Percentiles rank a stretch among this genome's conserved stretches.
phyloP scores from a whole-genome alignment of 2,329 filamentous ascomycete species.

The Fulvia fulva region DNA sequence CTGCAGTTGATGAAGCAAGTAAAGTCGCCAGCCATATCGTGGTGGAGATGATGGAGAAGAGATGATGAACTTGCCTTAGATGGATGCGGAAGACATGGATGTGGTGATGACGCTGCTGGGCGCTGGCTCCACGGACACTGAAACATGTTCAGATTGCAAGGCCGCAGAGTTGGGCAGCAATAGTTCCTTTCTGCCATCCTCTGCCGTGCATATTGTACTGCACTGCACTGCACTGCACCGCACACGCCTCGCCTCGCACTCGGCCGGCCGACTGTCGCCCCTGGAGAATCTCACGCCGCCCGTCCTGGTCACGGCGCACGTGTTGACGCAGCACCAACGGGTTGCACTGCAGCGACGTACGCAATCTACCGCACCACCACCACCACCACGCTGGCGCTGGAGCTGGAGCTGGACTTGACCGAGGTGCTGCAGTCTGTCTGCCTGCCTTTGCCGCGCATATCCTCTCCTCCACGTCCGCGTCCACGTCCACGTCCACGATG shows the following conservation, averaged over 20 bases:
- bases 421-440: too few relatives aligned
- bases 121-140: background rate
- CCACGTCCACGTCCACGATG: constrained; percentile 57
- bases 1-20: constrained; percentile 46
- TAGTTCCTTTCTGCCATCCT: background rate
- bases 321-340: background rate
- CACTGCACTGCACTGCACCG: background rate
- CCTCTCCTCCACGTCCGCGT: background rate
- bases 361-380: background rate
- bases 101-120: background rate
- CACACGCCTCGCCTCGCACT: too few relatives aligned
- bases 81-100: background rate
- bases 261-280: background rate
- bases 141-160: background rate
- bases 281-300: too few relatives aligned
- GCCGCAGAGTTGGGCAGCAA: background rate
- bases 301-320: background rate
- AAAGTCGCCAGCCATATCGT: constrained; percentile 35
- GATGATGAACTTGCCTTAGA: background rate
- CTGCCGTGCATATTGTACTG: background rate
- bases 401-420: background rate
- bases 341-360: background rate
- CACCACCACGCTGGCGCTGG: background rate
- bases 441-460: too few relatives aligned
- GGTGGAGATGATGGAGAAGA: background rate